Evolutionary conservation across 2,329 filamentous ascomycete genomes (phyloP), one percentile per base, ranked within the genome.

Genomic region (Calonectria multiphialidica): DNA sequence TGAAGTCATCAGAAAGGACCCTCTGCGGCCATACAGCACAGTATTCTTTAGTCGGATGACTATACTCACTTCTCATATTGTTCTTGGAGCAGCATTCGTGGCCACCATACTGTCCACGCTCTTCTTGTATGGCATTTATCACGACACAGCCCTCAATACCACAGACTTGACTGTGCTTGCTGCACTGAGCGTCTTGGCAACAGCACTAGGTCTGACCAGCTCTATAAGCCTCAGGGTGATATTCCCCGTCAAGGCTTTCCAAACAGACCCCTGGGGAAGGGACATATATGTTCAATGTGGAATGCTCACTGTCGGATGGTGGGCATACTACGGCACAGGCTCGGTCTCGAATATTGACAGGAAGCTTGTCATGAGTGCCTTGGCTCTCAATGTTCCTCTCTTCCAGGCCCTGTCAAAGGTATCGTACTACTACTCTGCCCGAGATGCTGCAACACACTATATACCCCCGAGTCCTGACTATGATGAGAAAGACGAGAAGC

Each of bases 81-180:
- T 70, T 5, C 33, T 79, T 16, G 77, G 72, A 23, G n/a, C 65
- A 3, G 75, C 71, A 5, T 77, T 75, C 18, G 70, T 70, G 2
- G 10, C 23, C 8, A 62, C 74, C 0, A 45, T 79, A 1, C 40
- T 78, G 2, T 78, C 75, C 12, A 74, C 63, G 6, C 21, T 76
- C 33, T 68, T 74, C 21, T 6, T 77, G 0, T 79, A 79, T 28
- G 78, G 75, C 7, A 40, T 77, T 8, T 72, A 73, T 13, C 73
- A 74, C 21, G 70, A 59, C n/a, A 55, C 71, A 7, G 57, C 66
- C 6, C n/a, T 77, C 21, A 66, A 5, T 2, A 23, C 37, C 4
- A 42, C 25, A 0, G 72, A 79, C 33, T 57, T 76, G 28, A 63
- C 62, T 15, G 21, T 45, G 0, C 42, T 79, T 16, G 72, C 66